Evolutionary conservation across 2,329 filamentous ascomycete species (phyloP), one percentile per base, ranked within the genome.

Genomic region (Monilinia fructicola): DNA sequence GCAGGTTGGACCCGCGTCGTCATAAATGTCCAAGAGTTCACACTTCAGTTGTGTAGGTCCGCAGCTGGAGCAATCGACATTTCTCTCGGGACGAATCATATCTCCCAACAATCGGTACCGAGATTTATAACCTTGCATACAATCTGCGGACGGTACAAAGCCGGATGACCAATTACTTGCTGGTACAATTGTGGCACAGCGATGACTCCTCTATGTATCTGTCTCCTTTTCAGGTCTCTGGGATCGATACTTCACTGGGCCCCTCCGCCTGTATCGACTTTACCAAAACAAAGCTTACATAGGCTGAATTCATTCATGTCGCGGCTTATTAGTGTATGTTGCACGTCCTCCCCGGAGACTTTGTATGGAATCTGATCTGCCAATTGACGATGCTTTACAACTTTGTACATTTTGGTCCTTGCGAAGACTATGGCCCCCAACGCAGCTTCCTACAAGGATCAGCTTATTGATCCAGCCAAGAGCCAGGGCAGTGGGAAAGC

Each of bases 401-500:
- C 31, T 35, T 35, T 35, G 31, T 35, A 35, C 9, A 7, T 35
- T 35, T 35, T 35, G 31, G 31, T 35, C 31, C 5, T 35, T 35
- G 31, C 31, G 31, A 7, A 35, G 28, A 59, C n/a, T 35, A 26
- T 35, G 31, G 31, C 21, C 10, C 5, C 35, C 53, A n/a, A 54
- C n/a, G 31, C 53, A 18, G 46, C n/a, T 50, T 60, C 5, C 14
- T 21, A 26, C n/a, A 21, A 50, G 44, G n/a, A 26, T 4, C 28
- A 38, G 14, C 28, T 18, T 23, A 21, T 61, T 40, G 42, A 40
- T 3, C 28, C 31, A 50, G 58, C 9, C 31, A 50, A 23, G n/a
- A 50, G 31, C 58, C 58, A 61, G 58, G 31, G 21, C 28, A 40
- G 16, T 61, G 58, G 58, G 46, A 61, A 38, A 40, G 44, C 31